Evolutionary conservation across 1,284 basidiomycete species (phyloP).

Genomic region (Pisolithus thermaeus): DNA sequence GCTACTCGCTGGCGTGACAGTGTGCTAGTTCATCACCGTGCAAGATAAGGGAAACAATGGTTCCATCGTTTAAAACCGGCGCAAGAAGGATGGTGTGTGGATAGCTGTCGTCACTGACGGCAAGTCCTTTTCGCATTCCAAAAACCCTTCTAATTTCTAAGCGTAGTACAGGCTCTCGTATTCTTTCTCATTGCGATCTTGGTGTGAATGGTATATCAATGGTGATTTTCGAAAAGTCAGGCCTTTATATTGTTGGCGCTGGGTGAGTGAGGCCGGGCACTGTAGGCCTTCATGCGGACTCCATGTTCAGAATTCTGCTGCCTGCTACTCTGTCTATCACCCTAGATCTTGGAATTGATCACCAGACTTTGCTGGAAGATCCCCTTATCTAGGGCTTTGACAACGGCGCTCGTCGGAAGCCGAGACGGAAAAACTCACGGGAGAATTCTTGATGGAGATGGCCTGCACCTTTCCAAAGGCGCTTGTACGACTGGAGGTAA

Average conservation of each 20-base stretch:
- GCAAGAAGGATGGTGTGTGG: no score
- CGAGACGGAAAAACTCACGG: constrained; percentile 79
- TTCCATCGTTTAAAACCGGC: no score
- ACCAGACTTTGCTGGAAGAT: constrained; percentile 76
- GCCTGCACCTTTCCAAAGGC: constrained; percentile 66
- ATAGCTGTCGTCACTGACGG: no score
- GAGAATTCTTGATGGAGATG: constrained; percentile 85
- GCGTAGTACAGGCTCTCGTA: constrained; percentile 63
- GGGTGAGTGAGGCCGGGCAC: constrained; percentile 38
- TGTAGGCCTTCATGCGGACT: no score
- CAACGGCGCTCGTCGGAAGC: constrained; percentile 61
- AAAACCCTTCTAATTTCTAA: neutral
- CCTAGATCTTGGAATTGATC: constrained; percentile 61
- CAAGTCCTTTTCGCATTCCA: no score
- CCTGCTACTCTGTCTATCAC: constrained; percentile 76
- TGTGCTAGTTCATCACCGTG: no score
- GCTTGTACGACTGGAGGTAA: constrained; percentile 84
- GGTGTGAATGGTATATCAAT: constrained; percentile 90
- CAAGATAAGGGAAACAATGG: no score
- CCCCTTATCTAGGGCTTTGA: constrained; percentile 79
- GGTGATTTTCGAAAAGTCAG: constrained; percentile 78
- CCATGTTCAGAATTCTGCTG: no score
- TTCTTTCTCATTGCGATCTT: constrained; percentile 64
- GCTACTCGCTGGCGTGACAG: no score
- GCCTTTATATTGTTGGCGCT: constrained; percentile 76